Conservation (phyloP, 164 flowering plant genomes). For the Vitis amurensis region DNA sequence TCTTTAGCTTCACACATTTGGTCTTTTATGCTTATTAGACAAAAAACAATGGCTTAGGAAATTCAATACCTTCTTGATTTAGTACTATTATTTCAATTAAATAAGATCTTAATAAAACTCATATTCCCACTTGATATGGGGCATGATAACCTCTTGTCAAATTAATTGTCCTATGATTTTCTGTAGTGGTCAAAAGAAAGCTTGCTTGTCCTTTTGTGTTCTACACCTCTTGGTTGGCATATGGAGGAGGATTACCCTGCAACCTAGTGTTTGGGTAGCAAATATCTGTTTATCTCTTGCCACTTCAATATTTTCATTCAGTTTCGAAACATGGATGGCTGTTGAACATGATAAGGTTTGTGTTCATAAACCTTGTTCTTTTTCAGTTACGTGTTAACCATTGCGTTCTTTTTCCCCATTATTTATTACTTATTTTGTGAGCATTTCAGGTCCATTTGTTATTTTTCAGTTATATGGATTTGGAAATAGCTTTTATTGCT, state of each 20-base stretch:
- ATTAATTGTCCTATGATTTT: conserved; percentile 3
- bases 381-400: not conserved
- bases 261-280: conserved; percentile 59
- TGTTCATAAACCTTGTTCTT: not conserved
- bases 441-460: not conserved
- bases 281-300: conserved; percentile 69
- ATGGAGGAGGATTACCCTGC: conserved; percentile 54
- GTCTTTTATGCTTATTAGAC: no score
- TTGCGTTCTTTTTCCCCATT: no score
- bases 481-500: not conserved
- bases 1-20: not conserved
- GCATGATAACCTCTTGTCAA: not conserved
- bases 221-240: conserved; percentile 69
- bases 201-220: conserved; percentile 64
- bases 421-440: not conserved
- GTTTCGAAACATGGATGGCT: conserved; percentile 89
- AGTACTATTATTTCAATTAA: not conserved
- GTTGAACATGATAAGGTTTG: conserved; percentile 89
- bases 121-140: not conserved
- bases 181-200: conserved; percentile 79
- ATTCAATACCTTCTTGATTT: not conserved
- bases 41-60: not conserved
- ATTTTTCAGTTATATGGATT: not conserved
- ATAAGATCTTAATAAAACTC: not conserved
- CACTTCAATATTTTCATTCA: conserved; percentile 66